phyloP scores from a whole-genome alignment of 345 rosid genomes.

The Passiflora organensis region DNA sequence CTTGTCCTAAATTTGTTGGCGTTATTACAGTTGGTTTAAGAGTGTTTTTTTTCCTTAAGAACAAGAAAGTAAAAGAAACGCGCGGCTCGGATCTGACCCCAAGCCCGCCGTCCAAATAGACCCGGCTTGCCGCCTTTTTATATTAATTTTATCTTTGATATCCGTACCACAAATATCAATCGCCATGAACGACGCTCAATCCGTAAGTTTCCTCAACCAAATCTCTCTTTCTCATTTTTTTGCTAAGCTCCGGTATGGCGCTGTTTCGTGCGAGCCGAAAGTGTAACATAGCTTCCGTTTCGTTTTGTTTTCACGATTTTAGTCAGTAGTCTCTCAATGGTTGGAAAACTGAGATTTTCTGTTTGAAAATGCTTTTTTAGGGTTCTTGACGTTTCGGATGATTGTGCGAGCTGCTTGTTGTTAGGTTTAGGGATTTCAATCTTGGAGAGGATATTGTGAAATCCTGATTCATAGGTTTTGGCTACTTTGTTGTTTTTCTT shows the following conservation, averaged over 20 bases:
- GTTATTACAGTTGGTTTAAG: no score
- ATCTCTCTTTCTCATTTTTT: background rate
- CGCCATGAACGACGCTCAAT: slow-evolving; percentile 27
- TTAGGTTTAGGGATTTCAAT: slow-evolving; percentile 47
- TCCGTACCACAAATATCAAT: no score
- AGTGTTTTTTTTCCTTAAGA: no score
- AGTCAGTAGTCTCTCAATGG: background rate
- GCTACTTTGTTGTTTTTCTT: slow-evolving; percentile 3
- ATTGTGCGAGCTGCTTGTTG: slow-evolving; percentile 20
- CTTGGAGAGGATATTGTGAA: slow-evolving; percentile 3
- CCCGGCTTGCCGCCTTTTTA: no score
- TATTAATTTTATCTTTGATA: no score
- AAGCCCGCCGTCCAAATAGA: no score
- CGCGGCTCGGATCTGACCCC: no score
- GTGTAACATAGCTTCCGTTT: background rate
- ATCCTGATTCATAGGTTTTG: slow-evolving; percentile 34
- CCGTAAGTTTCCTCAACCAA: slow-evolving; percentile 42
- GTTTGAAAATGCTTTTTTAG: slow-evolving; percentile 17
- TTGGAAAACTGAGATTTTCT: no score
- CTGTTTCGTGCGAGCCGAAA: slow-evolving; percentile 14
- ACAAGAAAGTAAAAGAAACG: no score
- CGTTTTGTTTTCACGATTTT: background rate
- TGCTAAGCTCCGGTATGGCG: slow-evolving; percentile 15
- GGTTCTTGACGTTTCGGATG: slow-evolving; percentile 42
- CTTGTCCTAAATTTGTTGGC: no score